Evolutionary conservation across 306 rosid genomes (phyloP).

Genomic region (Acmispon strigosus): DNA sequence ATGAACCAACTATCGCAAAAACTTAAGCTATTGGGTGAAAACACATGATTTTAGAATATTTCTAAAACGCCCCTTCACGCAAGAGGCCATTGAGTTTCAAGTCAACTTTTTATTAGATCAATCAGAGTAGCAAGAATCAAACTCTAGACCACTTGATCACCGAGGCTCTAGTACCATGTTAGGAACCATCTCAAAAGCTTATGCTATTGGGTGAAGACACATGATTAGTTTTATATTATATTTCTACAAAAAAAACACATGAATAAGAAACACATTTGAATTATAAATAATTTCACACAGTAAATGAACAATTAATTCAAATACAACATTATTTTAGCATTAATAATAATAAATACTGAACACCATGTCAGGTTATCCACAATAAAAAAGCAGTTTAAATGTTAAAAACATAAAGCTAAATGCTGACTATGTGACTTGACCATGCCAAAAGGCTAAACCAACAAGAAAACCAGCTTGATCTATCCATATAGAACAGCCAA

Average conservation of each 20-base stretch:
- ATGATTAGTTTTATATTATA: too few relatives aligned
- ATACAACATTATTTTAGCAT: background rate
- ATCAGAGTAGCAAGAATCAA: too few relatives aligned
- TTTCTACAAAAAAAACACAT: background rate
- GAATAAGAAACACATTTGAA: conserved; percentile 6
- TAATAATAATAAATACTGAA: background rate
- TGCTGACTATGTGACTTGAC: background rate
- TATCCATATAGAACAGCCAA: background rate
- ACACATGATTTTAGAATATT: too few relatives aligned
- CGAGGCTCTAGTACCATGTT: too few relatives aligned
- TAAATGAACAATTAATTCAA: background rate
- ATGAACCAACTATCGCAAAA: too few relatives aligned
- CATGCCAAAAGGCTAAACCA: conserved; percentile 10
- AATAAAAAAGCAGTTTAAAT: background rate
- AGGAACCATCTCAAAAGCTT: too few relatives aligned
- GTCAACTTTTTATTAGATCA: too few relatives aligned
- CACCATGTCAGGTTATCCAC: background rate
- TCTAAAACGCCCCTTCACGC: too few relatives aligned
- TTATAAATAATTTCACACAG: background rate
- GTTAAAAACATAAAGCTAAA: background rate
- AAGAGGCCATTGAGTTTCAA: too few relatives aligned
- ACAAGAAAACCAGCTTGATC: background rate
- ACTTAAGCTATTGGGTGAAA: too few relatives aligned
- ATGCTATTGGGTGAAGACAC: too few relatives aligned
- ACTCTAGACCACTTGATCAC: too few relatives aligned